These are phyloP conservation scores for Exophiala xenobiotica DNA, from an alignment of 2,329 filamentous ascomycete genomes.

Conservation along the genomic window DNA sequence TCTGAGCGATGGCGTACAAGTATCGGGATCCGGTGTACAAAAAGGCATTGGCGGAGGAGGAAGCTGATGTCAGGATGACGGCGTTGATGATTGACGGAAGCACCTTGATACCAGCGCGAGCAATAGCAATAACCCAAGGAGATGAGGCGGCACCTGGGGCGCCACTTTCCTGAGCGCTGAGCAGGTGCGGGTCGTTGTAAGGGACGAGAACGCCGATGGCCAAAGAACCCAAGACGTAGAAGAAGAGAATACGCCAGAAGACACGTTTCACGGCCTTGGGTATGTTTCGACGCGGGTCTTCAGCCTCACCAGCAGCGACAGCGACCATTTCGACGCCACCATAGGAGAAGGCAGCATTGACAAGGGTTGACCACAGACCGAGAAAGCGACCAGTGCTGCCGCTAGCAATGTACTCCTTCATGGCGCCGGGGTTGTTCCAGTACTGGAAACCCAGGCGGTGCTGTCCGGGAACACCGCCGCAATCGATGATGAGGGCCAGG, in stretches of 20 bases:
- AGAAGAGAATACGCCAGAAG: slow-evolving; percentile 63
- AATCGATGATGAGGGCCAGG: slow-evolving; percentile 51
- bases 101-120: slow-evolving; percentile 54
- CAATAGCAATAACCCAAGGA: slow-evolving; percentile 58
- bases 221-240: slow-evolving; percentile 75
- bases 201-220: slow-evolving; percentile 75
- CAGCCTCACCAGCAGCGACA: slow-evolving; percentile 50
- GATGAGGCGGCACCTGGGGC: slow-evolving; percentile 32
- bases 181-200: slow-evolving; percentile 60
- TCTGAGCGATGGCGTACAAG: slow-evolving; percentile 49
- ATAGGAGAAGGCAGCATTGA: slow-evolving; percentile 51
- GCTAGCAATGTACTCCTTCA: slow-evolving; percentile 28
- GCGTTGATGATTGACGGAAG: slow-evolving; percentile 74
- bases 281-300: slow-evolving; percentile 44
- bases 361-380: slow-evolving; percentile 50
- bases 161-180: slow-evolving; percentile 36
- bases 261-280: slow-evolving; percentile 45
- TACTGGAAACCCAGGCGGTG: slow-evolving; percentile 59
- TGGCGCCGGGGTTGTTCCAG: slow-evolving; percentile 50
- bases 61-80: slow-evolving; percentile 69
- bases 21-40: slow-evolving; percentile 56
- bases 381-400: slow-evolving; percentile 51
- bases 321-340: slow-evolving; percentile 53
- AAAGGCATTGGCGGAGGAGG: slow-evolving; percentile 68
- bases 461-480: slow-evolving; percentile 47